A percentile compares a stretch with the other conserved stretches of the same genome.
Evolutionary conservation across 495 filamentous ascomycete species (phyloP).

Genomic region (Aspergillus bertholletiae): DNA sequence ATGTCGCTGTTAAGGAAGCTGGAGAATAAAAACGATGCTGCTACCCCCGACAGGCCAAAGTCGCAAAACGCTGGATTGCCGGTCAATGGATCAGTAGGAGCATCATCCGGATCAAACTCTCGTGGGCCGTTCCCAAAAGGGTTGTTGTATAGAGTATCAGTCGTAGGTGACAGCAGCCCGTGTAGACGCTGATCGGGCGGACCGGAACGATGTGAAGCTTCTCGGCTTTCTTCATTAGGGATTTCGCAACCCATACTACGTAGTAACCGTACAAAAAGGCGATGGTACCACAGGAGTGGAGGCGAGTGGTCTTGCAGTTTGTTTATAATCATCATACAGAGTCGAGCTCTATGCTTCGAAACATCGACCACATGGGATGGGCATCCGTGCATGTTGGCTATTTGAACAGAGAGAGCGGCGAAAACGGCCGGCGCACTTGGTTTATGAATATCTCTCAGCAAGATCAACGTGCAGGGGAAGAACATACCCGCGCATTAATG

Average conservation of each 20-base stretch:
- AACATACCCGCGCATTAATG: not conserved
- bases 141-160: not conserved
- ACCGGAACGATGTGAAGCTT: not conserved
- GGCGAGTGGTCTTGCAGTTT: constrained; percentile 5
- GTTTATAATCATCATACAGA: constrained; percentile 19
- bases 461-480: not conserved
- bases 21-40: not conserved
- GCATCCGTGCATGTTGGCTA: constrained; percentile 15
- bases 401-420: constrained; percentile 16
- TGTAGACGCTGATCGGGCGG: not conserved
- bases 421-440: constrained; percentile 13
- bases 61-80: not conserved
- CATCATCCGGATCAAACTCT: not conserved
- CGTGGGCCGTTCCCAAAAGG: not conserved
- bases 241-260: not conserved
- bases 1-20: not conserved
- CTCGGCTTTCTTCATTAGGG: not conserved
- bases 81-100: not conserved
- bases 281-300: constrained; percentile 1
- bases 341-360: constrained; percentile 18
- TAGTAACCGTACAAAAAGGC: constrained; percentile 5
- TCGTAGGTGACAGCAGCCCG: not conserved
- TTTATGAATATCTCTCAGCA: not conserved
- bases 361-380: constrained; percentile 10
- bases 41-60: not conserved